Base-by-base conservation (phyloP, 1,284 basidiomycete species). In the Cryptococcus sp. region DNA sequence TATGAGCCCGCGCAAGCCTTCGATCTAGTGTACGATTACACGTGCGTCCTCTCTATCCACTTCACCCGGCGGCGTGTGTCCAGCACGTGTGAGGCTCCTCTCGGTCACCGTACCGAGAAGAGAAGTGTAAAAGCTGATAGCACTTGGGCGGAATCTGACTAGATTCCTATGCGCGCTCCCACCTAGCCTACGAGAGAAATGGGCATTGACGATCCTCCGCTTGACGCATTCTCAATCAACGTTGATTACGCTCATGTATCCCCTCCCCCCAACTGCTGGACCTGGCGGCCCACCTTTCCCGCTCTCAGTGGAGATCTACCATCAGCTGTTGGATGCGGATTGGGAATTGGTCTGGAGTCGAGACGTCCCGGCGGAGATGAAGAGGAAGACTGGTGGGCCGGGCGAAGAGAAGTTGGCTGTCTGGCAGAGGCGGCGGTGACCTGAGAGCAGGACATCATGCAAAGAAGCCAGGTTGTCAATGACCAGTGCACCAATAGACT, bases 81-180 rank as follows among this genome's bases (percentile, higher is more conserved):
- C 13, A 35, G 30, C 8, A 10, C 30, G 4, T 2, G 30, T 8
- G 5, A 35, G 30, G 7, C 4, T 35, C 2, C 63, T 50, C 45
- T 19, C 3, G 2, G 30, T 15, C 19, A 40, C 39, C 16, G 22
- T 25, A 27, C 40, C 17, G 10, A 20, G 8, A 39, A 16, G 30
- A 11, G 23, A 2, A 16, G 35, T 50, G 23, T 10, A n/a, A 3
- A 23, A 6, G 48, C 23, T 35, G 30, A 35, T 22, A 19, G 4
- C 4, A 10, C 45, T 13, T 20, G 19, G 8, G 4, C 27, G 25
- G 5, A 16, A 35, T 19, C 23, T 30, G 38, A 19, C 13, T 45
- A 88, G 86, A 0, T 88, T 89, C 75, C 88, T 89, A 62, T 86
- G 86, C 40, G 87, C 88, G 0, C 85, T 89, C 15, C 83, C 84